Percentiles rank a stretch among this genome's conserved stretches.
Conservation (phyloP, 176 grass and related monocot genomes). For the Typha latifolia region DNA sequence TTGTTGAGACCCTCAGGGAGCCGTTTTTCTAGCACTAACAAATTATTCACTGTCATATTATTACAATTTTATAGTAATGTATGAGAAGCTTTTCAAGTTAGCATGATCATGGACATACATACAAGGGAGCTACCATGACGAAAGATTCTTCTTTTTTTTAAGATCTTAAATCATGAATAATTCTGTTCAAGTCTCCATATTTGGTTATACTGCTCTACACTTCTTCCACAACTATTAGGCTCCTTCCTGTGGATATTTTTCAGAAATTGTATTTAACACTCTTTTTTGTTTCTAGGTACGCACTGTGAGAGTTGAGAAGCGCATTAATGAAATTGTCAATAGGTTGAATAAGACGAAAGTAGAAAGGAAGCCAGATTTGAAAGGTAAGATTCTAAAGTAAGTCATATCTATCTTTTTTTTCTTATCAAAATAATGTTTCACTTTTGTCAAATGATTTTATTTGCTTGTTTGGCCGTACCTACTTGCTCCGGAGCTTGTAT, state of each 20-base stretch:
- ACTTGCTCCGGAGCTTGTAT: neutral
- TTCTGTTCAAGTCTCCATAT: neutral
- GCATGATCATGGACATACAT: neutral
- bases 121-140: neutral
- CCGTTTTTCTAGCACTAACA: no score
- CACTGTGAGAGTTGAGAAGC: constrained; percentile 68
- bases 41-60: neutral
- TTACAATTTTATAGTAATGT: neutral
- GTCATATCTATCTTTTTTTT: neutral
- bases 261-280: neutral
- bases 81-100: neutral
- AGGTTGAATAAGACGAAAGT: constrained; percentile 95
- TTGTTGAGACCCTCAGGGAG: no score
- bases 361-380: constrained; percentile 65
- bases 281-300: constrained; percentile 41
- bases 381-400: constrained; percentile 29
- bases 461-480: neutral
- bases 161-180: no score
- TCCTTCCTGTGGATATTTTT: neutral
- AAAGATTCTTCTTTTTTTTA: neutral
- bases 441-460: neutral
- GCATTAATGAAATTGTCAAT: constrained; percentile 86
- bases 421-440: neutral
- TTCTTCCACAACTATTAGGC: neutral
- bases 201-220: neutral